Evolutionary conservation across 768 basidiomycete genomes (phyloP), one percentile per base, ranked within the genome.

Genomic region (Steccherinum ochraceum): DNA sequence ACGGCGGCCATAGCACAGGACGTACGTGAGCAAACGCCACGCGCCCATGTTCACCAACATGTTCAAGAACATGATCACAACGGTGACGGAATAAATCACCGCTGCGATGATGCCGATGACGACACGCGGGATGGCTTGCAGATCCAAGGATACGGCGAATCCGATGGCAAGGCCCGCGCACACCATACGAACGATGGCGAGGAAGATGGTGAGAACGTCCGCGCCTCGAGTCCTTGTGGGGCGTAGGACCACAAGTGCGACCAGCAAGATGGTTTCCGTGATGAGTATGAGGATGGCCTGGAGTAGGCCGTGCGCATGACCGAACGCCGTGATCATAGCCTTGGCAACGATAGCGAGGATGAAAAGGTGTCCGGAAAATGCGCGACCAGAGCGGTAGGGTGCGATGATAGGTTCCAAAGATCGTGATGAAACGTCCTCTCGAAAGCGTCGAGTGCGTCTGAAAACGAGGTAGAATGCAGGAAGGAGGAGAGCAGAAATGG

Each of bases 61-160:
- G 60, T 89, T 90, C 60, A 84, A 56, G 62, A 88, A 77, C 60
- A 89, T 73, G 50, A 90, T 67, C 43, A 93, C 53, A 24, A 88
- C 75, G 0, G 88, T 77, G 35, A 89, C 68, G 12, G 86, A 84
- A 63, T 81, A 86, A 30, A 92, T 72, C 25, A 86, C 79, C 12
- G 83, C 80, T 35, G 81, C 74, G 54, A 91, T 76, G 51, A 88
- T 75, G 19, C 91, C 92, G 50, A 96, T 83, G 26, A 79, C 84
- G 1, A 89, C 86, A 18, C 92, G 80, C 1, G 88, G 83, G 58
- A 95, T 95, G 39, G 92, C 74, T 16, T 73, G 68, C 26, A 93
- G 75, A 4, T 72, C 65, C 21, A 93, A 61, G 7, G 67, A 69
- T 55, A 88, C 76, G 44, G 91, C 69, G 65, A 93, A 96, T 0